Conservation (phyloP, 495 filamentous ascomycete species). For the Podospora fimiseda region DNA sequence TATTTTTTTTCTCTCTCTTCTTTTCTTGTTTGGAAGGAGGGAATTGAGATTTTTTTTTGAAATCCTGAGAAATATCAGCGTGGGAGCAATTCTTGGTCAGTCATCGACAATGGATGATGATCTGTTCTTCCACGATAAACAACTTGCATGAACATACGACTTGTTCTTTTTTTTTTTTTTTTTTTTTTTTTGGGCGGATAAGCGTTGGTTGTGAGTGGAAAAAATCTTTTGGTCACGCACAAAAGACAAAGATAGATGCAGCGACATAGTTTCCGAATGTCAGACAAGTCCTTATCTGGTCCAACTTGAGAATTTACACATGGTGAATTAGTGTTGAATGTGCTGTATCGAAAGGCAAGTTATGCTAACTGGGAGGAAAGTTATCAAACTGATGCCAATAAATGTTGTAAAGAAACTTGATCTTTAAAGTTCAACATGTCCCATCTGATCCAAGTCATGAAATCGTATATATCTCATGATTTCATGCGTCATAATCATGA, state of each 20-base stretch:
- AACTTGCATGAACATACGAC: background rate
- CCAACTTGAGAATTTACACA: background rate
- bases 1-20: background rate
- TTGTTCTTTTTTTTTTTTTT: conserved; percentile 2
- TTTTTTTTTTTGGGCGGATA: background rate
- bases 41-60: background rate
- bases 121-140: background rate
- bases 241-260: conserved; percentile 5
- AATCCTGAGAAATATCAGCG: background rate
- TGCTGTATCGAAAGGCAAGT: no score
- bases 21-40: background rate
- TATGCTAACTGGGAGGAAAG: no score
- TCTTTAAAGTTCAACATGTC: no score
- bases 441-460: no score
- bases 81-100: no score
- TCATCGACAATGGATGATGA: no score
- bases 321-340: no score
- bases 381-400: no score
- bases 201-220: conserved; percentile 10
- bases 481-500: no score
- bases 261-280: conserved; percentile 23
- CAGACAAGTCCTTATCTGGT: conserved; percentile 5
- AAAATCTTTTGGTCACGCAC: conserved; percentile 9
- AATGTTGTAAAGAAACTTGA: no score
- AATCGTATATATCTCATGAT: no score